These are phyloP conservation scores for Suillus discolor DNA, from an alignment of 768 basidiomycete species.

Conservation along the genomic window DNA sequence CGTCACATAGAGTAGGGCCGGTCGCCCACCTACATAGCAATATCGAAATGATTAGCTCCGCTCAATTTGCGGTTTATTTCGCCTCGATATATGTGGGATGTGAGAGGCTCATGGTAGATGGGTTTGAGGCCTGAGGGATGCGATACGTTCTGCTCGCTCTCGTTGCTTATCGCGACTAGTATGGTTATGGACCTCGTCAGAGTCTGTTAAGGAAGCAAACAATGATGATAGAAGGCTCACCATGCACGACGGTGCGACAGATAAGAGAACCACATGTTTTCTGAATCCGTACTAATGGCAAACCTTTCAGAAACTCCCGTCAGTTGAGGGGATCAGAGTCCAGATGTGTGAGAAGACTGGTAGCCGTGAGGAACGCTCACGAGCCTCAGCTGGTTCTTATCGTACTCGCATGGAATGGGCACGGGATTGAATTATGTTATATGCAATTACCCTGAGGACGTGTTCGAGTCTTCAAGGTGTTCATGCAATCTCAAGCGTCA, in stretches of 20 bases:
- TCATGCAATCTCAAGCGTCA: background rate
- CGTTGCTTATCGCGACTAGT: conserved; percentile 34
- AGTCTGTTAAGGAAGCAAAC: background rate
- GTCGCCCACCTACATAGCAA: background rate
- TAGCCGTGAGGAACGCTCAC: background rate
- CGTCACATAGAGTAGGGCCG: background rate
- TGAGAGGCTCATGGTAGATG: conserved; percentile 35
- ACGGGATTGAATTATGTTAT: conserved; percentile 1
- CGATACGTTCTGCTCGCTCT: conserved; percentile 36
- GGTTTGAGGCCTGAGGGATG: conserved; percentile 29
- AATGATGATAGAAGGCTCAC: conserved; percentile 14
- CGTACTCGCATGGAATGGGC: background rate
- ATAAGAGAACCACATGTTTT: no score
- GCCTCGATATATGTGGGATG: conserved; percentile 18
- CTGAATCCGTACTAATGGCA: background rate
- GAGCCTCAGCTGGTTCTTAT: background rate
- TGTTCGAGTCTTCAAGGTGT: background rate
- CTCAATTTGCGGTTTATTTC: no score
- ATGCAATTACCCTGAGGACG: background rate
- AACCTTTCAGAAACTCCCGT: background rate
- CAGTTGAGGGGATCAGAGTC: background rate
- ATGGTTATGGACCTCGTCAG: background rate
- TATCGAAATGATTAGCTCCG: background rate
- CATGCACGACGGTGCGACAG: no score
- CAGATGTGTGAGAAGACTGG: conserved; percentile 1